Base-by-base conservation (phyloP, 2,329 filamentous ascomycete genomes). In the Aspergillus pseudonomiae region DNA sequence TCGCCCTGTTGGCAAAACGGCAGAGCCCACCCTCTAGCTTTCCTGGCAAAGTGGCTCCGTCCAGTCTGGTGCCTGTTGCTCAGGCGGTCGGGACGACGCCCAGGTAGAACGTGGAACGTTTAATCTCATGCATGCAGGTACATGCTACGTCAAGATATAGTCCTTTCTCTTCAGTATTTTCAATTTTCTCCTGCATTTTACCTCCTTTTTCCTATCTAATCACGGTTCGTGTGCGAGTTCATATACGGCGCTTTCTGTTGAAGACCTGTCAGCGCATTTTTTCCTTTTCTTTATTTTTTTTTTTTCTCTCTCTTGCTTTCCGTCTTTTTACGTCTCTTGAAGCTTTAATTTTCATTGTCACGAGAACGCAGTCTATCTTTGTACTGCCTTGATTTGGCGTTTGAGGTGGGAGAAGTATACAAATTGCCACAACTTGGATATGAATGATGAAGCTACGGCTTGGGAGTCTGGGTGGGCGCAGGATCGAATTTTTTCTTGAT, bases 1-100 rank as follows among this genome's bases (percentile, higher is more conserved):
- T 84, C 59, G 75, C 79, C 21, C 65, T 82, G n/a, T 75, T 84
- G 54, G 75, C 80, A 12, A 83, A 82, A 65, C 79, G 82, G 65
- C 79, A 81, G n/a, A 78, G 77, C 30, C 75, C 79, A 21, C 66
- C 75, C 4, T 72, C 72, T 50, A 70, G 70, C 36, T 69, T 73
- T 52, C 66, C 67, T 14, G 66, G 71, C 58, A 75, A 75, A 63
- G 66, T 69, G 52, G 66, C 74, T 9, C 62, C 74, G 14, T 74
- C 75, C 19, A 76, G 72, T 48, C 54, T 74, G 53, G 75, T 70
- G 43, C 68, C 75, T 55, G 66, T 70, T 36, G 67, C 77, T n/a
- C 74, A 74, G 59, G 69, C 71, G 10, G 72, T 77, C 14, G 73
- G 72, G 43, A 71, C 73, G 32, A 77, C 77, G 28, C 73, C 76